Percentiles rank a stretch among this genome's conserved stretches.
Evolutionary conservation across 2,329 filamentous ascomycete genomes (phyloP).

Genomic region (Cytospora piceicola): DNA sequence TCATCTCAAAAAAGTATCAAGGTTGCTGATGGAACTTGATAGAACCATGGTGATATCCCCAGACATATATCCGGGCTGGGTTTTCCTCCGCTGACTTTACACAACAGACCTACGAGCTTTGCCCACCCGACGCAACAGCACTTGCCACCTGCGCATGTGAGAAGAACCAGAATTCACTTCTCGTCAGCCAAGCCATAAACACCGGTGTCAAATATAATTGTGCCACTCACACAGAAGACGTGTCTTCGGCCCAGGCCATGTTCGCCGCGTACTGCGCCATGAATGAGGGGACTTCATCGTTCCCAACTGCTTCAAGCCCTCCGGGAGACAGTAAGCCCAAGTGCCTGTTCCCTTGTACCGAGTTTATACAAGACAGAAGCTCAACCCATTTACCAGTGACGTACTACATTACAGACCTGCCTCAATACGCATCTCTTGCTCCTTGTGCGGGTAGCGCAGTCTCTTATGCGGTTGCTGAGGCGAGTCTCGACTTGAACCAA

Average conservation of each 20-base stretch:
- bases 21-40: too few relatives aligned
- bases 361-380: too few relatives aligned
- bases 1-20: too few relatives aligned
- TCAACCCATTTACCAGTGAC: slow-evolving; percentile 40
- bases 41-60: too few relatives aligned
- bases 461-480: slow-evolving; percentile 46
- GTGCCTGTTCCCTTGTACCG: too few relatives aligned
- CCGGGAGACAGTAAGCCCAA: too few relatives aligned
- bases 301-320: slow-evolving; percentile 44
- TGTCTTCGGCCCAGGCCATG: slow-evolving; percentile 53
- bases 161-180: slow-evolving; percentile 53
- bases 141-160: slow-evolving; percentile 56
- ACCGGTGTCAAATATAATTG: slow-evolving; percentile 49
- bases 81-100: too few relatives aligned
- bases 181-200: slow-evolving; percentile 49
- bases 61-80: too few relatives aligned
- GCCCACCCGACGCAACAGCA: slow-evolving; percentile 36
- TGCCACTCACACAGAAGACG: slow-evolving; percentile 50
- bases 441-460: slow-evolving; percentile 51
- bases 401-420: slow-evolving; percentile 58
- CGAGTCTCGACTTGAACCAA: slow-evolving; percentile 36
- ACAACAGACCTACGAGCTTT: slow-evolving; percentile 33
- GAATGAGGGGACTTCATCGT: slow-evolving; percentile 52
- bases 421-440: slow-evolving; percentile 49
- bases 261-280: slow-evolving; percentile 58